phyloP scores from a whole-genome alignment of 2,329 filamentous ascomycete genomes.

The Cladosporium sp. region DNA sequence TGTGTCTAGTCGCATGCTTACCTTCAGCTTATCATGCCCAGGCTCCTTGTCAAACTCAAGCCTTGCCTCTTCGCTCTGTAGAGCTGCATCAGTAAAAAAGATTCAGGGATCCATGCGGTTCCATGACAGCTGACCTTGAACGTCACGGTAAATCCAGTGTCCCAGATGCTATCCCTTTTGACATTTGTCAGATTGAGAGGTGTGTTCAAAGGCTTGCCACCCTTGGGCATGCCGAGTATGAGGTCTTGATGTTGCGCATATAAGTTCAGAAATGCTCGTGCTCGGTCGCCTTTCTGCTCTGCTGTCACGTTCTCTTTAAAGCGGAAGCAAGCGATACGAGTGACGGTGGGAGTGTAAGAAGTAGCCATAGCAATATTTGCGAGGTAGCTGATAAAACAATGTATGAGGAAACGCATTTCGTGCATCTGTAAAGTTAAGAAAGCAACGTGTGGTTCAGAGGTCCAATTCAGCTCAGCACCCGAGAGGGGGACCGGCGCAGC shows the following conservation, averaged over 20 bases:
- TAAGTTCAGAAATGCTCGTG: conserved; percentile 1
- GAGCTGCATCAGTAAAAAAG: neutral
- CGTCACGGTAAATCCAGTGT: conserved; percentile 7
- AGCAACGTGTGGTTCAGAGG: neutral
- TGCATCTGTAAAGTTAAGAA: neutral
- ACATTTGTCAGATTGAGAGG: conserved; percentile 10
- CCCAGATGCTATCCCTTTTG: conserved; percentile 7
- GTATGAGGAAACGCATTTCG: neutral
- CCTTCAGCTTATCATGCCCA: conserved; percentile 8
- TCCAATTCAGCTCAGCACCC: neutral
- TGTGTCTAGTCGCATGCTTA: neutral
- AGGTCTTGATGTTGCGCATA: conserved; percentile 8
- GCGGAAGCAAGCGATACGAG: conserved; percentile 8
- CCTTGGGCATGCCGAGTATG: conserved; percentile 3
- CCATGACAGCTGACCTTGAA: neutral
- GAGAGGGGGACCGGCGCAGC: conserved; percentile 11
- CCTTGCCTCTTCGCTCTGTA: conserved; percentile 8
- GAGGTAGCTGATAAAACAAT: neutral
- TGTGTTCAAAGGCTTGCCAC: conserved; percentile 10
- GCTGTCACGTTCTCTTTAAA: conserved; percentile 6
- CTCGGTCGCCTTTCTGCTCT: conserved; percentile 4
- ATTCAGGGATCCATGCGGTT: neutral
- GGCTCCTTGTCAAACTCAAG: conserved; percentile 10
- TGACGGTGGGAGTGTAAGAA: neutral
- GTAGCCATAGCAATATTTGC: neutral